A percentile compares a stretch with the other conserved stretches of the same genome.
Conservation (phyloP, 2,329 filamentous ascomycete species). For the Aspergillus intermedius region DNA sequence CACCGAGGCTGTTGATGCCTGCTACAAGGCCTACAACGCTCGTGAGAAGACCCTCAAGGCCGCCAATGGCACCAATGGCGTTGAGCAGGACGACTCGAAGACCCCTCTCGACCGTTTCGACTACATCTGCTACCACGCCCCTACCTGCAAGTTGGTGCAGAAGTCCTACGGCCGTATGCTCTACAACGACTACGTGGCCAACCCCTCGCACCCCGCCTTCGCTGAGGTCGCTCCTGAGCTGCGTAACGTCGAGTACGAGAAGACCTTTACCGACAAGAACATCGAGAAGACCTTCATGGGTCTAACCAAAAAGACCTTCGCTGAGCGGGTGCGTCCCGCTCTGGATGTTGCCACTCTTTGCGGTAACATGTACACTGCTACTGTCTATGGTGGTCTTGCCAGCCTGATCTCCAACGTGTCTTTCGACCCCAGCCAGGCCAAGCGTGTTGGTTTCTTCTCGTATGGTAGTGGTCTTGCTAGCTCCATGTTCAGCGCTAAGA, state of each 20-base stretch:
- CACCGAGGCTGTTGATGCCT: constrained; percentile 69
- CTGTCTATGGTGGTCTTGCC: constrained; percentile 52
- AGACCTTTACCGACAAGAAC: constrained; percentile 72
- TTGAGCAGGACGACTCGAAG: constrained; percentile 43
- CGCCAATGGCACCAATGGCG: constrained; percentile 45
- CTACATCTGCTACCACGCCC: constrained; percentile 75
- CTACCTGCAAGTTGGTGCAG: constrained; percentile 79
- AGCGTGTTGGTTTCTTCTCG: constrained; percentile 70
- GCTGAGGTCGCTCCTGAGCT: constrained; percentile 69
- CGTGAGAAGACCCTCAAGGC: constrained; percentile 58
- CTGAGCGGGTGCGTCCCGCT: constrained; percentile 66
- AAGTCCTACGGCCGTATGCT: constrained; percentile 79
- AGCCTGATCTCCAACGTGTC: constrained; percentile 59
- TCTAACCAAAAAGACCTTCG: constrained; percentile 76
- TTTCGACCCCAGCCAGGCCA: constrained; percentile 59
- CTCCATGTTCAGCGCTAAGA: constrained; percentile 61
- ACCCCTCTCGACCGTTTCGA: constrained; percentile 72
- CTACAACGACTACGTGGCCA: constrained; percentile 76
- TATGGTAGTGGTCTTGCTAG: constrained; percentile 72
- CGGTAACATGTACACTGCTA: constrained; percentile 59
- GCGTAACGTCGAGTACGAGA: constrained; percentile 69
- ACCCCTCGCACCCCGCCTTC: constrained; percentile 62
- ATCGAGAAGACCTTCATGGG: constrained; percentile 84
- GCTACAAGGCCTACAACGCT: constrained; percentile 74
- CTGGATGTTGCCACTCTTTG: constrained; percentile 73